Evolutionary conservation across 2,329 filamentous ascomycete species (phyloP).

Genomic region (Aspergillus udagawae): DNA sequence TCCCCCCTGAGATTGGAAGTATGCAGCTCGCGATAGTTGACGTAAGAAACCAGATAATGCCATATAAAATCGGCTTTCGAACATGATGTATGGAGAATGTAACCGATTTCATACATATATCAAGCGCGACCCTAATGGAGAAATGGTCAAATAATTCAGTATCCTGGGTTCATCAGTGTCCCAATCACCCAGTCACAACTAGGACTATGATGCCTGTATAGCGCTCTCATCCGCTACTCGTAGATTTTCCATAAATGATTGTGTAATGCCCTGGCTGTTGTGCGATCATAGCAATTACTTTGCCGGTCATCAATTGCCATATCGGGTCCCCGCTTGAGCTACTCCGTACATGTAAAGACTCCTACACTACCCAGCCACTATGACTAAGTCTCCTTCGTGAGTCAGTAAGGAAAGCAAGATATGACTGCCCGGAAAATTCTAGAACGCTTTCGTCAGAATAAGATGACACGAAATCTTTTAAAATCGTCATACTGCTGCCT

Average conservation of each 20-base stretch:
- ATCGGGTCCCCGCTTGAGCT: not conserved
- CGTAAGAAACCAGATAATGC: not conserved
- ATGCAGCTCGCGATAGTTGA: not conserved
- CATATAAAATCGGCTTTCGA: not conserved
- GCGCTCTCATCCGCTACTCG: not conserved
- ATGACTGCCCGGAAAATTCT: not conserved
- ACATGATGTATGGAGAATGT: not conserved
- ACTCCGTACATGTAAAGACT: not conserved
- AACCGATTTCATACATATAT: not conserved
- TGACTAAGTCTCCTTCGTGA: not conserved
- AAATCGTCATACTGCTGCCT: not conserved
- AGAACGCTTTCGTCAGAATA: not conserved
- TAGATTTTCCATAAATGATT: not conserved
- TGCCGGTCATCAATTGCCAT: not conserved
- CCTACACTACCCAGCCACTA: not conserved
- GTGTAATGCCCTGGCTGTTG: not conserved
- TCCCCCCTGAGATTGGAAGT: not conserved
- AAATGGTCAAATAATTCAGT: not conserved
- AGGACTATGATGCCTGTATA: too few relatives aligned
- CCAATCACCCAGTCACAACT: not conserved
- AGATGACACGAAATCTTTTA: not conserved
- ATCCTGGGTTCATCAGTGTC: not conserved
- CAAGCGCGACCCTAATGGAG: not conserved
- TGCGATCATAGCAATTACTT: not conserved
- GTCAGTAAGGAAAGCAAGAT: not conserved